Conservation (phyloP, 2,329 filamentous ascomycete species). For the Mariannaea sp. region DNA sequence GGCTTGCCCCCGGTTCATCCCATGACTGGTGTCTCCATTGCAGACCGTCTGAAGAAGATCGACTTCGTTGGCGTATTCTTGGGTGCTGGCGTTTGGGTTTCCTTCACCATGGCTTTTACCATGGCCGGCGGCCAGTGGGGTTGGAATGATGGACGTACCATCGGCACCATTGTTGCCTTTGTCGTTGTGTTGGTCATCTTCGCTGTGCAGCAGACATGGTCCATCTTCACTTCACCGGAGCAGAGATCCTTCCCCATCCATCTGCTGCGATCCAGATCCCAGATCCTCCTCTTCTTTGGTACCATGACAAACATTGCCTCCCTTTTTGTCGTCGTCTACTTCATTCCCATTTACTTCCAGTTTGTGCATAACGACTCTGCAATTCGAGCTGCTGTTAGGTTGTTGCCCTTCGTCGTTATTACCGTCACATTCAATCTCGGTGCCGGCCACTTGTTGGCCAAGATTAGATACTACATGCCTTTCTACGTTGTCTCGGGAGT, state of each 20-base stretch:
- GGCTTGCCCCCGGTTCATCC: slow-evolving; percentile 17
- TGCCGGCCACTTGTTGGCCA: background rate
- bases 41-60: slow-evolving; percentile 2
- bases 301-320: background rate
- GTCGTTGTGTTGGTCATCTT: slow-evolving; percentile 48
- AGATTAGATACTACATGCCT: background rate
- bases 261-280: background rate
- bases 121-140: slow-evolving; percentile 54
- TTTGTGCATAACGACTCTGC: slow-evolving; percentile 51
- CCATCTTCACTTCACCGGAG: background rate
- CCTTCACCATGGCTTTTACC: slow-evolving; percentile 52
- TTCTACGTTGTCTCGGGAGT: background rate
- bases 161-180: slow-evolving; percentile 51
- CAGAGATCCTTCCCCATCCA: background rate
- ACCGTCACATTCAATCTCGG: background rate
- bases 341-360: slow-evolving; percentile 59
- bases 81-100: slow-evolving; percentile 45
- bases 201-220: slow-evolving; percentile 47
- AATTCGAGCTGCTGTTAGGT: slow-evolving; percentile 45
- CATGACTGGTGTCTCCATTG: background rate
- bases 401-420: slow-evolving; percentile 48
- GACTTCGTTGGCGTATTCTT: slow-evolving; percentile 52
- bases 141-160: slow-evolving; percentile 51
- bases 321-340: background rate
- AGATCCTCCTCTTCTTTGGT: background rate